Percentiles rank a stretch among this genome's conserved stretches.
Conservation (phyloP, 495 filamentous ascomycete species). For the Acidiella bohemica region DNA sequence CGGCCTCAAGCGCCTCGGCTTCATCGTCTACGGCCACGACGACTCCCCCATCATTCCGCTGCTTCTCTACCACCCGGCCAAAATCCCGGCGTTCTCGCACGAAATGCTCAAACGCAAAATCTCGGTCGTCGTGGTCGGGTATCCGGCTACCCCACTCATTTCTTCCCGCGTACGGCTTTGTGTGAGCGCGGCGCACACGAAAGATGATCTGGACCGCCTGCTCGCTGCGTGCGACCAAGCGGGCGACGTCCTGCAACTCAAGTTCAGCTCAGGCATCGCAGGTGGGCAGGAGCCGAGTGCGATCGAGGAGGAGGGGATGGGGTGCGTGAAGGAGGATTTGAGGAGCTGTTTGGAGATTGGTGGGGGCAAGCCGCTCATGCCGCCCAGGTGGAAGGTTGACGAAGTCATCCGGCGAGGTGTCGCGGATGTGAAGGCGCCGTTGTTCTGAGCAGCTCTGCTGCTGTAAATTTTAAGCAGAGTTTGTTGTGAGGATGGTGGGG, state of each 20-base stretch:
- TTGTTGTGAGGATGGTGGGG: too few species aligned
- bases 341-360: conserved; percentile 38
- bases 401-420: conserved; percentile 70
- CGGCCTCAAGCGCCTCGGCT: conserved; percentile 89
- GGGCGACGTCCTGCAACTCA: conserved; percentile 81
- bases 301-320: conserved; percentile 51
- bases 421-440: conserved; percentile 58
- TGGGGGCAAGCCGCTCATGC: conserved; percentile 34
- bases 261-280: conserved; percentile 87
- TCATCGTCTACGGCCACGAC: conserved; percentile 93
- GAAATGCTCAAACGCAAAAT: conserved; percentile 97
- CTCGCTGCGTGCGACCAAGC: conserved; percentile 85
- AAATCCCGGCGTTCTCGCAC: conserved; percentile 95
- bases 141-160: conserved; percentile 92
- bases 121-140: conserved; percentile 95
- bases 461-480: too few species aligned
- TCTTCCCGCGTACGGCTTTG: conserved; percentile 91
- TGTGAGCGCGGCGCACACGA: conserved; percentile 89
- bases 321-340: conserved; percentile 48
- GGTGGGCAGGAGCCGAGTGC: conserved; percentile 57
- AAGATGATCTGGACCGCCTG: conserved; percentile 89
- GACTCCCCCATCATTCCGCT: conserved; percentile 94
- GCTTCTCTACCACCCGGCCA: conserved; percentile 88
- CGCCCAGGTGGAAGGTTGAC: conserved; percentile 69
- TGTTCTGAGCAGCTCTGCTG: too few species aligned